Evolutionary conservation across 176 grass and related monocot species (phyloP), one percentile per base, ranked within the genome.

Genomic region (Echinochloa phyllopogon): DNA sequence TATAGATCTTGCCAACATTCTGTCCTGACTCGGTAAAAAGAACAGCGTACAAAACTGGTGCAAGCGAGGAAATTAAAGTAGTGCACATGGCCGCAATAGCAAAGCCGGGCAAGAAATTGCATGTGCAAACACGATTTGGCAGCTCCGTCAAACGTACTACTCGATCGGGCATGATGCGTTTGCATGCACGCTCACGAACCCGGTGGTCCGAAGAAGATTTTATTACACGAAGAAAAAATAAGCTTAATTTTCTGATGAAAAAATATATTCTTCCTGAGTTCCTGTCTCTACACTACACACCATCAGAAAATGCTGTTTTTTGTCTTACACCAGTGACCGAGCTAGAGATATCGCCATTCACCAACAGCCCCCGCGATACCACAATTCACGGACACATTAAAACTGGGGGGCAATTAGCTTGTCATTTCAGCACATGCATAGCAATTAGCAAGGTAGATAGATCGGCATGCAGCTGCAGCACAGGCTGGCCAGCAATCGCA

Each of bases 401-500:
- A 69, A 10, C 1, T 5, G 23, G 10, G 56, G 23, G 12, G 42
- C 69, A 29, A 74, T 39, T 65, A 79, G 3, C 61, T n/a, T 38
- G 43, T 61, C 53, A 29, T 14, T 11, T 62, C 77, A 51, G 25
- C 56, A 17, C 47, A 20, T 48, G 18, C 6, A 24, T 53, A 27
- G 40, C 23, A 1, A 44, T 3, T 14, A 82, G 27, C 23, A 65
- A 67, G 74, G 49, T 29, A 72, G 71, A 84, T 52, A 37, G 71
- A 74, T 74, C 45, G 70, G 70, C 44, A 23, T 33, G 68, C 41
- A 24, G 37, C 17, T n/a, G n/a, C n/a, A 11, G 45, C 62, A 70
- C 69, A 74, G 68, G 47, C 58, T 81, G 45, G 58, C 45, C 2
- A 42, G 68, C 68, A 74, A 74, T 74, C 74, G 57, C 76, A 44